Base-by-base conservation (phyloP, 202 grass and related monocot species). In the Miscanthus sacchariflorus region DNA sequence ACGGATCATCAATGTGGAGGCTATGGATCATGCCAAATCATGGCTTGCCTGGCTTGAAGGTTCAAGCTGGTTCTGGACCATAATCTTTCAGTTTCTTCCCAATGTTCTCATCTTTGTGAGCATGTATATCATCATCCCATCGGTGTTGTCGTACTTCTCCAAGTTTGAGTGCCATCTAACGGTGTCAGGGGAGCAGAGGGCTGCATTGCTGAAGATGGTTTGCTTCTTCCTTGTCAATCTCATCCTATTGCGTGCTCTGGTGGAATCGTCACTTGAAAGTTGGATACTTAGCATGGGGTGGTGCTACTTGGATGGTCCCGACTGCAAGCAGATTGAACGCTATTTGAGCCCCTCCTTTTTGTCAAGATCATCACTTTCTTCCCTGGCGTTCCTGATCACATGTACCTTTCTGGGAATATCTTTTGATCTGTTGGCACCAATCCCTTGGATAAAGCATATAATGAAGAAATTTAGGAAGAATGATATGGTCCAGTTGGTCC, bases 161-260 rank as follows among this genome's bases (percentile, higher is more conserved):
- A 96, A 99, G 88, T 99, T 99, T 70, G 97, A 99, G 87, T 99
- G 91, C 44, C 97, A 99, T 87, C 88, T 99, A 28, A 99, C 97
- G 0, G 88, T 96, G 19, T 99, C 97, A 2, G 97, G 97, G 19
- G 97, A 99, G 77, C 92, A 99, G 73, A 96, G 94, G 81, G 94
- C 97, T 85, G 94, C 91, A 59, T 81, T 99, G 88, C 88, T 99
- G 52, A 99, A 99, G 93, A 95, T 99, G 97, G 97, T 99, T 89
- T 99, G 97, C 86, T 99, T 99, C 82, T 99, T 99, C 91, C 87
- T 99, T 42, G 97, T 99, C 14, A 99, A 99, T 92, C 95, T 99
- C 56, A 99, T 99, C 25, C 56, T 99, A 9, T 81, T 99, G 85
- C 93, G 94, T 24, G 97, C 91, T 0, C 69, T 99, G 81, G 94